phyloP scores from a whole-genome alignment of 495 filamentous ascomycete species.

The Neurospora sp. region DNA sequence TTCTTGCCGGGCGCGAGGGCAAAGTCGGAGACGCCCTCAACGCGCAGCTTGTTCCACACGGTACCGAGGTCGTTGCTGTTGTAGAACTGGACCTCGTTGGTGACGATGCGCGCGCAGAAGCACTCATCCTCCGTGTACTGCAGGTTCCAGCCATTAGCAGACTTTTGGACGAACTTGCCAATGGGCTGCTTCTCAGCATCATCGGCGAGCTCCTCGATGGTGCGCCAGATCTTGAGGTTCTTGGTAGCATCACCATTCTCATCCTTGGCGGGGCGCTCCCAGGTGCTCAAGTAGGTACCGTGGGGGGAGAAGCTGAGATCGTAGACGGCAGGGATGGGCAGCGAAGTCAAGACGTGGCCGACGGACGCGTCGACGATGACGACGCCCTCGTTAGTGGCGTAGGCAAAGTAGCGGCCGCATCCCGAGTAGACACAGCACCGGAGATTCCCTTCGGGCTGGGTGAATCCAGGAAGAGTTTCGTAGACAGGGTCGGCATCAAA shows the following conservation, averaged over 20 bases:
- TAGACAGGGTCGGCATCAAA: slow-evolving; percentile 86
- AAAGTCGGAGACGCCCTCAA: slow-evolving; percentile 87
- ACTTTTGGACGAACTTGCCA: slow-evolving; percentile 88
- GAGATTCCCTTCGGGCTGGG: slow-evolving; percentile 83
- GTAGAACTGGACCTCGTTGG: slow-evolving; percentile 96
- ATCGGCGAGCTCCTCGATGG: slow-evolving; percentile 45
- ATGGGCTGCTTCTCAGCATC: slow-evolving; percentile 60
- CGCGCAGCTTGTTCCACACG: slow-evolving; percentile 90
- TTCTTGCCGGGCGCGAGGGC: slow-evolving; percentile 80
- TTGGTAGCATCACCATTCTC: slow-evolving; percentile 85
- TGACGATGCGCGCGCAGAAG: slow-evolving; percentile 85
- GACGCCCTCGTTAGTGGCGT: slow-evolving; percentile 82
- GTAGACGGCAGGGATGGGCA: slow-evolving; percentile 73
- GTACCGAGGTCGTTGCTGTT: slow-evolving; percentile 71
- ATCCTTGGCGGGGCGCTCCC: slow-evolving; percentile 89
- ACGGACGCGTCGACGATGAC: slow-evolving; percentile 71
- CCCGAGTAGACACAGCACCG: slow-evolving; percentile 92
- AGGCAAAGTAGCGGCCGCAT: slow-evolving; percentile 90
- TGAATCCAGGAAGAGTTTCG: slow-evolving; percentile 73
- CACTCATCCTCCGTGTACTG: slow-evolving; percentile 91
- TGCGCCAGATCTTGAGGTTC: slow-evolving; percentile 95
- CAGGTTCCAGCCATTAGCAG: slow-evolving; percentile 90
- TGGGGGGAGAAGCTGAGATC: slow-evolving; percentile 89
- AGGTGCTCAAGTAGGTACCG: slow-evolving; percentile 88
- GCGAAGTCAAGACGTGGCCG: slow-evolving; percentile 64